Base-by-base conservation (phyloP, 2,329 filamentous ascomycete genomes). In the Fulvia fulva region DNA sequence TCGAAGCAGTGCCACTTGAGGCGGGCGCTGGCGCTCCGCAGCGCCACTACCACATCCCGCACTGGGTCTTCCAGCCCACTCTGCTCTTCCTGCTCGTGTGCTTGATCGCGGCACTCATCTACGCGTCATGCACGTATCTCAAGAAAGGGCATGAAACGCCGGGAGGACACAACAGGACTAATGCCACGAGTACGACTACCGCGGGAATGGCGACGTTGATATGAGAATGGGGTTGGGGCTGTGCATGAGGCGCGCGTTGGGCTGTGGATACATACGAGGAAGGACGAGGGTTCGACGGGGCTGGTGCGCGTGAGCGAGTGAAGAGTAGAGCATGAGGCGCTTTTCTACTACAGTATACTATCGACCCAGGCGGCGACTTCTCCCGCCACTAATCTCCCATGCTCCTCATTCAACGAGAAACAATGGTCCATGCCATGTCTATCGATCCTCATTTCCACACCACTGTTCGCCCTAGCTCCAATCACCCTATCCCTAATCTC, bases 401-500 rank as follows among this genome's bases (percentile, higher is more conserved):
- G 73, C 51, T 74, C 77, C 65, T 70, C 76, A 63, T 70, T 72
- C 23, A 85, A 74, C 67, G 82, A 85, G 71, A 87, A 87, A 0
- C 79, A 82, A 76, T 87, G 84, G 50, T 79, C 80, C 62, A 84
- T 74, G 0, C 79, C 80, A 49, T 80, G 74, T 30, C 75, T 72
- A 61, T 83, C 83, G 61, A 86, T 74, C 56, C 81, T 70, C 80
- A 86, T 84, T 19, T 69, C 73, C 2, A 81, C 80, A 25, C 70
- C 65, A 12, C 66, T 55, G 2, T 67, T 66, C 25, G 66, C 64
- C 44, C 79, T 70, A 11, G 74, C 65, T 41, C 69, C 70, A 49
- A 86, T 80, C 37, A 87, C 73, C 43, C 78, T 77, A 63, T 86
- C 80, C 34, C 83, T 74, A 28, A 83, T 85, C 64, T 76, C 73